Base-by-base conservation (phyloP, 2,329 filamentous ascomycete species). In the Rhinocladiella mackenziei region DNA sequence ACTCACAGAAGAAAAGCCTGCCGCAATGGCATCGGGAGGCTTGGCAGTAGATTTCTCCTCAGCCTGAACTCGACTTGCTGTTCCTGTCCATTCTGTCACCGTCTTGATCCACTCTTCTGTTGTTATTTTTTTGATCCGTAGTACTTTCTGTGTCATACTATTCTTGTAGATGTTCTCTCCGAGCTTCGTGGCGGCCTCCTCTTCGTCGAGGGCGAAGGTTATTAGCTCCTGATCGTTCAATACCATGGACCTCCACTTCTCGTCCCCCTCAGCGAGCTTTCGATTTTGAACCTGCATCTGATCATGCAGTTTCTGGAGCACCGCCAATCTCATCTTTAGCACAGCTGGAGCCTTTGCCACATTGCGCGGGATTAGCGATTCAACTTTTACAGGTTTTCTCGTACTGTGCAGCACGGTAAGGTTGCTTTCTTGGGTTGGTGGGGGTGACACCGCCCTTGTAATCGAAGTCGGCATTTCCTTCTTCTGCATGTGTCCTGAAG, bases 111-210 rank as follows among this genome's bases (percentile, higher is more conserved):
- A 97, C 34, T 86, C 76, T 3, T 75, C 72, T 2, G 79, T 60
- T 1, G 71, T 72, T 84, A 94, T 89, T 50, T 83, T 84, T 59
- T 84, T 87, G 60, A 89, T 81, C 31, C 74, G 74, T 56, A 84
- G 75, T 46, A 97, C 83, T 23, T 81, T 81, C 54, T 88, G 85
- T 60, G 89, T 94, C 62, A 97, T 80, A 18, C 89, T 72, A 57
- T 94, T 95, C 5, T 76, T 72, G 59, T 98, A 98, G 19, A 97
- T 79, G 0, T 75, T 83, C 11, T 82, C 79, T 9, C 72, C 72
- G 10, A 54, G 32, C 18, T 43, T 52, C 1, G 40, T 48, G 1
- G 89, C 89, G 5, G 80, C 70, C 25, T 77, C 77, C 66, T 98
- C 94, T 48, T 89, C 80, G 39, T 75, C 67, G n/a, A 71, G 50